phyloP scores from a whole-genome alignment of 148 eudicot species.

The Spergularia bocconei region DNA sequence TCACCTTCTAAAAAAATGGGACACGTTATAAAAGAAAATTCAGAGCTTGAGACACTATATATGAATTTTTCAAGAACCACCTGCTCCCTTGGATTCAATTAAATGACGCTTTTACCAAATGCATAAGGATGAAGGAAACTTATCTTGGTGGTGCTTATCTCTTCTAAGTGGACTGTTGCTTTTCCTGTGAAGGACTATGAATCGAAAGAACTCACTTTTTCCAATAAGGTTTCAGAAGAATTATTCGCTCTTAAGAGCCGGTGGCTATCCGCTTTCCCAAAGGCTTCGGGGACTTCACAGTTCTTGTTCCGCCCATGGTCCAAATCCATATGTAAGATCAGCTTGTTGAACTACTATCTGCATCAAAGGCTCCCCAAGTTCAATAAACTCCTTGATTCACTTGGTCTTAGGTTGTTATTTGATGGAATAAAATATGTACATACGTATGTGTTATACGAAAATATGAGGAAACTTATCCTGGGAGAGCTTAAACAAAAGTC shows the following conservation, averaged over 20 bases:
- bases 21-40: no score
- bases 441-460: slow-evolving; percentile 7
- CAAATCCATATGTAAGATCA: slow-evolving; percentile 18
- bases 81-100: no score
- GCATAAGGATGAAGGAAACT: no score
- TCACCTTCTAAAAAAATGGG: no score
- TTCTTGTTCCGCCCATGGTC: slow-evolving; percentile 41
- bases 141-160: slow-evolving; percentile 36
- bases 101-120: no score
- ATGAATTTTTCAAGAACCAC: no score
- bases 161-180: slow-evolving; percentile 37
- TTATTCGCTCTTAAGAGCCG: slow-evolving; percentile 1
- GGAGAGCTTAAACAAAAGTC: slow-evolving; percentile 37
- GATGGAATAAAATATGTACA: slow-evolving; percentile 29
- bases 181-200: slow-evolving; percentile 15
- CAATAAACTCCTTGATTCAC: not conserved
- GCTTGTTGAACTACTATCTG: slow-evolving; percentile 34
- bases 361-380: slow-evolving; percentile 13
- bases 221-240: slow-evolving; percentile 2
- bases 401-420: slow-evolving; percentile 26
- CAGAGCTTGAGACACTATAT: no score
- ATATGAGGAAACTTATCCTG: slow-evolving; percentile 33
- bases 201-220: slow-evolving; percentile 2
- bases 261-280: not conserved
- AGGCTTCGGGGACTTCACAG: not conserved